A percentile compares a stretch with the other conserved stretches of the same genome.
phyloP scores from a whole-genome alignment of 2,329 filamentous ascomycete species.

The Dactylellina sp. region DNA sequence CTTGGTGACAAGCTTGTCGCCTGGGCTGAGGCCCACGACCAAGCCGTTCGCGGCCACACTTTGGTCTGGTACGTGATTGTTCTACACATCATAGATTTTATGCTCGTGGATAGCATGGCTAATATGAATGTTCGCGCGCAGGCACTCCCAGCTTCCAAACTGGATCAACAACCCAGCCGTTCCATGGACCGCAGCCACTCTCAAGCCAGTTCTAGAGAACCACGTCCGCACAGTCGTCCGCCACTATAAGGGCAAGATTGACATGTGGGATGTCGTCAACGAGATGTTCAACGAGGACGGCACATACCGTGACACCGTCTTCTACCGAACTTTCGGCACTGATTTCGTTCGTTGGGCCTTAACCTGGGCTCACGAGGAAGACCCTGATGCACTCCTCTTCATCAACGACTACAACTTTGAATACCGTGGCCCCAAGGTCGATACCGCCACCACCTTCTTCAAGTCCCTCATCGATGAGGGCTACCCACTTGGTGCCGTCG shows the following conservation, averaged over 20 bases:
- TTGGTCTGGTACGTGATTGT: conserved; percentile 44
- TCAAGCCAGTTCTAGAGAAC: conserved; percentile 70
- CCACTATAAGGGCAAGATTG: conserved; percentile 72
- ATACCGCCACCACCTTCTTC: conserved; percentile 64
- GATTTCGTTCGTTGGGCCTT: conserved; percentile 72
- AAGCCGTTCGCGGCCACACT: conserved; percentile 74
- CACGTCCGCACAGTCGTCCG: conserved; percentile 72
- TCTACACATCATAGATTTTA: background rate
- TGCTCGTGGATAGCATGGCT: conserved; percentile 37
- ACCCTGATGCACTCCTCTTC: conserved; percentile 71
- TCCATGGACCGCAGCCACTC: conserved; percentile 62
- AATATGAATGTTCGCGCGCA: background rate
- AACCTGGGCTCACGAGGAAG: conserved; percentile 68
- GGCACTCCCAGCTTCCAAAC: conserved; percentile 58
- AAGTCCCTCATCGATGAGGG: conserved; percentile 45
- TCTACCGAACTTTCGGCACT: conserved; percentile 70
- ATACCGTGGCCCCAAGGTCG: conserved; percentile 66
- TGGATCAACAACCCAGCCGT: conserved; percentile 57
- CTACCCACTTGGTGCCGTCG: conserved; percentile 52
- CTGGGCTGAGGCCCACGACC: conserved; percentile 67
- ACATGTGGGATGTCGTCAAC: conserved; percentile 75
- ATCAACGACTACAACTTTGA: conserved; percentile 76
- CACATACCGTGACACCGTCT: conserved; percentile 68
- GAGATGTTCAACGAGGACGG: conserved; percentile 73
- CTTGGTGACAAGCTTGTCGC: conserved; percentile 69